Base-by-base conservation (phyloP, 345 rosid species). In the Hibiscus trionum region DNA sequence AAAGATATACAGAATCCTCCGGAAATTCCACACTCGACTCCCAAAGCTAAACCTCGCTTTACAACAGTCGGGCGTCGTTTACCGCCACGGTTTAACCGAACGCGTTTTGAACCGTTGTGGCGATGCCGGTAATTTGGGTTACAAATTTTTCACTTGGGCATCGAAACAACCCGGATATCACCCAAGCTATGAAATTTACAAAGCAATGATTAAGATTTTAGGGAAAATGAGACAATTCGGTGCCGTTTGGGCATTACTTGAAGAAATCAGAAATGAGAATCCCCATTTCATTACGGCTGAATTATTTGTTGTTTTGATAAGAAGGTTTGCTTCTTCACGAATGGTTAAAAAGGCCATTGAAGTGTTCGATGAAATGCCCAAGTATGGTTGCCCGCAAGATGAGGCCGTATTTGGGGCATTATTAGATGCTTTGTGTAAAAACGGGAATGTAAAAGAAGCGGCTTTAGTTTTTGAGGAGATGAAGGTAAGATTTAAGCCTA, bases 291-390 rank as follows among this genome's bases (percentile, higher is more conserved):
- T 95, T 50, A 81, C 92, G 5, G 76, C 87, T 4, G 97, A 95
- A 26, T 62, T 95, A 69, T 92, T 92, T 74, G 80, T 88, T 9
- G 85, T 90, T 72, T 61, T 95, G 76, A 87, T 92, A 69, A 78
- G 91, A 81, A 82, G 97, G 67, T 92, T 92, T 71, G 86, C 91
- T 16, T 86, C 91, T 21, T 78, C 86, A 14, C 83, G 84, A 66
- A 86, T 95, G 84, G 97, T 92, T 49, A 81, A 84, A 79, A 95
- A 92, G 74, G 99, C 99, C 0, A 75, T 90, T 61, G 88, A 90
- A 77, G 97, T 92, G 80, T 82, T 92, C 53, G 99, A 95, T 79
- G 93, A 90, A 84, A 90, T 88, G 97, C 93, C 93, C 1, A 91
- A 83, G 72, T 94, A 90, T 49, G 98, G 97, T 0, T 81, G 92